Evolutionary conservation across 2,329 filamentous ascomycete species (phyloP).

Genomic region (Fusarium sp.): DNA sequence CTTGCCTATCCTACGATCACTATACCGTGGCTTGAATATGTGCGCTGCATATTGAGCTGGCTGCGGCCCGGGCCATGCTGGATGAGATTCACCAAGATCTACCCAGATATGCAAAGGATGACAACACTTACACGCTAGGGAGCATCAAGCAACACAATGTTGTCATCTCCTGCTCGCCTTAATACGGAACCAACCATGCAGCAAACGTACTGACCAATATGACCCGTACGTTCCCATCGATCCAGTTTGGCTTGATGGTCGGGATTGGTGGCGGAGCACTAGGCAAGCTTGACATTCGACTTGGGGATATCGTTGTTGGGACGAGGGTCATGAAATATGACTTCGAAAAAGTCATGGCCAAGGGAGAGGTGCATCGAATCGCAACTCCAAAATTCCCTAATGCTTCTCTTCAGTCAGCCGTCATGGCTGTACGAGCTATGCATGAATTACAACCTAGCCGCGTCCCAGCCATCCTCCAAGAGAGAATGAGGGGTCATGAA

Average conservation of each 20-base stretch:
- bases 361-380: slow-evolving; percentile 24
- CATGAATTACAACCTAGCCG: slow-evolving; percentile 19
- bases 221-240: not conserved
- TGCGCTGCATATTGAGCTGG: slow-evolving; percentile 47
- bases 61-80: slow-evolving; percentile 48
- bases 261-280: not conserved
- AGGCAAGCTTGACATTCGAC: not conserved
- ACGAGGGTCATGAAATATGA: slow-evolving; percentile 49
- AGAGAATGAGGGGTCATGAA: not conserved
- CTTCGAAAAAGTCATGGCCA: slow-evolving; percentile 38
- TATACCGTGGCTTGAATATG: slow-evolving; percentile 55
- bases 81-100: slow-evolving; percentile 45
- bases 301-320: not conserved
- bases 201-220: not conserved
- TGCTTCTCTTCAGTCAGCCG: not conserved
- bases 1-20: not conserved
- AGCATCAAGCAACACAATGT: slow-evolving; percentile 46
- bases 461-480: slow-evolving; percentile 11
- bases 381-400: not conserved
- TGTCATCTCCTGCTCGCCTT: slow-evolving; percentile 46
- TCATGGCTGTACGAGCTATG: slow-evolving; percentile 35
- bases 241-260: not conserved
- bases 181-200: slow-evolving; percentile 33
- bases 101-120: slow-evolving; percentile 30
- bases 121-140: slow-evolving; percentile 46